A percentile compares a stretch with the other conserved stretches of the same genome.
Conservation (phyloP, 202 grass and related monocot species). For the Cymbopogon flexuosus region DNA sequence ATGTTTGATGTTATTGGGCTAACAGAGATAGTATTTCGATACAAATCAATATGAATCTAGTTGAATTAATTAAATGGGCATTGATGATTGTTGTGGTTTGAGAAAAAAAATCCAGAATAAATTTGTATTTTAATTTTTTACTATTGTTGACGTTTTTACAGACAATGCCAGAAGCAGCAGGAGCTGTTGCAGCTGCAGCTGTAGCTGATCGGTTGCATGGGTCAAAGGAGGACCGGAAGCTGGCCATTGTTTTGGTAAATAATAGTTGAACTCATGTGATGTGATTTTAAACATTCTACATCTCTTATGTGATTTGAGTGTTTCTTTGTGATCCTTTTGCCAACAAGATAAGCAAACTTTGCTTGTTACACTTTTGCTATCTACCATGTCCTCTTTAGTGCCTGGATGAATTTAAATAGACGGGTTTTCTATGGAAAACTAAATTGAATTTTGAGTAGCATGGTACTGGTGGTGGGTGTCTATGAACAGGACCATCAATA, state of each 20-base stretch:
- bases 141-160: conserved; percentile 38
- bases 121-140: conserved; percentile 28
- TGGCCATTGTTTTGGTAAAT: conserved; percentile 89
- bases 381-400: neutral
- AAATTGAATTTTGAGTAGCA: neutral
- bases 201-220: conserved; percentile 89
- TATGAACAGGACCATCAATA: neutral
- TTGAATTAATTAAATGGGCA: conserved; percentile 9
- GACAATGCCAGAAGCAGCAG: conserved; percentile 92
- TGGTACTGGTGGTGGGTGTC: neutral
- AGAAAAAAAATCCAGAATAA: conserved; percentile 25
- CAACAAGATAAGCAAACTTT: conserved; percentile 18
- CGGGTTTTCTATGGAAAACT: neutral
- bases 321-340: neutral
- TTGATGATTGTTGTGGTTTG: neutral
- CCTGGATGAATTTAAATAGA: neutral
- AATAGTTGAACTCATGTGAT: neutral
- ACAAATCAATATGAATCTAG: neutral
- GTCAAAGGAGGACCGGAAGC: conserved; percentile 68
- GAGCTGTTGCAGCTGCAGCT: conserved; percentile 94
- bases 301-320: neutral
- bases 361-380: conserved; percentile 14
- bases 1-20: neutral
- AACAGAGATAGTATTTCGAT: neutral
- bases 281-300: neutral